Conservation (phyloP, 2,329 filamentous ascomycete genomes). For the Fusarium tricinctum region DNA sequence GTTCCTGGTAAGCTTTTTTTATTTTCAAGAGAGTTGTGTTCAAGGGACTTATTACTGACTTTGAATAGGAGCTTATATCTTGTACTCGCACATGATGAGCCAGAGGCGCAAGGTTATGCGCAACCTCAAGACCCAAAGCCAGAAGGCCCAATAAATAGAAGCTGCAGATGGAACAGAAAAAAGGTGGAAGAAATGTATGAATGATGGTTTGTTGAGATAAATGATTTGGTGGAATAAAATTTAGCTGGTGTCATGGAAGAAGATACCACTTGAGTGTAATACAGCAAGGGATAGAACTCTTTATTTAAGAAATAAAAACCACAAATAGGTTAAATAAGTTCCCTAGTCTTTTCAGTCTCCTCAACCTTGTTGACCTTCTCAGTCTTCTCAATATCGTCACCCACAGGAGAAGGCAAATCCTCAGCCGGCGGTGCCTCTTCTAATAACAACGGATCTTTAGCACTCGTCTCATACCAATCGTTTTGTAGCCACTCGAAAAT, state of each 20-base stretch:
- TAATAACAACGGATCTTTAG: conserved; percentile 51
- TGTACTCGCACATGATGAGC: conserved; percentile 95
- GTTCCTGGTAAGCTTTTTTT: conserved; percentile 80
- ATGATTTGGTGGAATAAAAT: not conserved
- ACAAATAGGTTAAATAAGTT: conserved; percentile 4
- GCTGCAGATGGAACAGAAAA: not conserved
- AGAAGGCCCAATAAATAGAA: conserved; percentile 55
- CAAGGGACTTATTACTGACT: conserved; percentile 10
- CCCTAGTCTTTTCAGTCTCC: not conserved
- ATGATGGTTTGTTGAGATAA: not conserved
- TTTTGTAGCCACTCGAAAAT: conserved; percentile 75
- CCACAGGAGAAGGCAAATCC: not conserved
- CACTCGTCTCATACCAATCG: conserved; percentile 75
- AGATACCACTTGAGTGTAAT: conserved; percentile 12
- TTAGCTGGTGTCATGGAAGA: not conserved
- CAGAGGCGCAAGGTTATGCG: conserved; percentile 86
- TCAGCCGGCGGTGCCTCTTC: conserved; percentile 33
- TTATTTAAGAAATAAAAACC: conserved; percentile 2
- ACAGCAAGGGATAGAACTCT: conserved; percentile 10
- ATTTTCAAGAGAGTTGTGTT: not conserved
- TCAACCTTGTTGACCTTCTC: not conserved
- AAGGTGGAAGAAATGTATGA: not conserved
- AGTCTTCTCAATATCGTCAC: not conserved
- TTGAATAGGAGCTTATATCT: conserved; percentile 75
- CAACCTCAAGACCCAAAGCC: conserved; percentile 65